Evolutionary conservation across 805 yeast genomes (phyloP).

Genomic region (Metschnikowia chrysomelidarum): DNA sequence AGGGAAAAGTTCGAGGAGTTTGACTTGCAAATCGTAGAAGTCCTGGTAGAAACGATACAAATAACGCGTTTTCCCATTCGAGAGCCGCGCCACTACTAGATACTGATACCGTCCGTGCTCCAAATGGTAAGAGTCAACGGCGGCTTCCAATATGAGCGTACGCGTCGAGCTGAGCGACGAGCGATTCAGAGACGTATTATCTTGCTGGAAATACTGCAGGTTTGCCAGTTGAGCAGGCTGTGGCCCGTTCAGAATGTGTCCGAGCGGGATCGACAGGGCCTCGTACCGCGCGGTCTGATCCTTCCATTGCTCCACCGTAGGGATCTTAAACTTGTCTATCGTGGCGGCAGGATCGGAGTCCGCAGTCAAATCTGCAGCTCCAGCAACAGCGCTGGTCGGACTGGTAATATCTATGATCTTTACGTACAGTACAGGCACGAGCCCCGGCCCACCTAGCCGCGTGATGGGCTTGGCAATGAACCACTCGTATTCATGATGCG

Average conservation of each 20-base stretch:
- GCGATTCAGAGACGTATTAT: slow-evolving; percentile 24
- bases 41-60: slow-evolving; percentile 92
- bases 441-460: slow-evolving; percentile 94
- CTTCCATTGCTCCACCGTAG: slow-evolving; percentile 97
- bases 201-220: slow-evolving; percentile 37
- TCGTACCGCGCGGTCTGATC: slow-evolving; percentile 85
- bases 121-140: slow-evolving; percentile 75
- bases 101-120: slow-evolving; percentile 91
- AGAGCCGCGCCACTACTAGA: slow-evolving; percentile 62
- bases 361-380: slow-evolving; percentile 24
- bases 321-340: slow-evolving; percentile 67
- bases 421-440: slow-evolving; percentile 89
- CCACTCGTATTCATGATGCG: slow-evolving; percentile 97
- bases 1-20: slow-evolving; percentile 78
- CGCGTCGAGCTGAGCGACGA: slow-evolving; percentile 32
- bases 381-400: slow-evolving; percentile 32
- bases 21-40: slow-evolving; percentile 90
- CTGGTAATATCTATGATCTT: slow-evolving; percentile 73
- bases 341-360: slow-evolving; percentile 46
- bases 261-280: slow-evolving; percentile 80
- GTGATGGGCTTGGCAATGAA: slow-evolving; percentile 96
- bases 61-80: slow-evolving; percentile 66
- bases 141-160: slow-evolving; percentile 53
- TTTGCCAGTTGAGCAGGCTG: slow-evolving; percentile 34
- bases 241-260: slow-evolving; percentile 34